Evolutionary conservation across 345 rosid genomes (phyloP).

Genomic region (Anacardium occidentale): DNA sequence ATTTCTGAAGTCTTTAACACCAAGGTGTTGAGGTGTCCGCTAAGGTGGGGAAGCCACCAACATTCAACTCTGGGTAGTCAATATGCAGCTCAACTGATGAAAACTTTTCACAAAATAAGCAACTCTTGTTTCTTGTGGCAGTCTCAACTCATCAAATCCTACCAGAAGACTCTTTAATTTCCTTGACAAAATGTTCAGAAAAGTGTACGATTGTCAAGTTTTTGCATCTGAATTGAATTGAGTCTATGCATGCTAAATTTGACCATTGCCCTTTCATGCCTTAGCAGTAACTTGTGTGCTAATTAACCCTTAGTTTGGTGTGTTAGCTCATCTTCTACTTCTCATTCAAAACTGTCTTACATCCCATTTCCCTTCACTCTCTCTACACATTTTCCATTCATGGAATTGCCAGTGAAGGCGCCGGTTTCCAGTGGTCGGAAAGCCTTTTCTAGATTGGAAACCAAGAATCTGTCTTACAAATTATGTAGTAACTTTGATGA

Average conservation of each 20-base stretch:
- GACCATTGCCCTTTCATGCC: conserved; percentile 10
- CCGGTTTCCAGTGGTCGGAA: conserved; percentile 41
- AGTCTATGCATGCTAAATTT: conserved; percentile 12
- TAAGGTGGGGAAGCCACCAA: conserved; percentile 31
- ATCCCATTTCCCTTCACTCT: conserved; percentile 18
- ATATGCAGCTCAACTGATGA: conserved; percentile 47
- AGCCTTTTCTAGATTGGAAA: conserved; percentile 48
- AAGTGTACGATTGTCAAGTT: conserved; percentile 3
- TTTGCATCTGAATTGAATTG: background rate
- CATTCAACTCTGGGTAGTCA: conserved; percentile 38
- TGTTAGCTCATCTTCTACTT: conserved; percentile 75
- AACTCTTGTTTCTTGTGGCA: conserved; percentile 23
- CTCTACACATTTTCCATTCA: conserved; percentile 27
- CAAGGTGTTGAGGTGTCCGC: conserved; percentile 25
- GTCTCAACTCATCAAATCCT: conserved; percentile 26
- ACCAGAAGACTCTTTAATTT: conserved; percentile 26
- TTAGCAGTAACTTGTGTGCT: conserved; percentile 21
- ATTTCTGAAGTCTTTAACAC: conserved; percentile 14
- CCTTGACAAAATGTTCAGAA: background rate
- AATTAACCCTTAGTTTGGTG: conserved; percentile 47
- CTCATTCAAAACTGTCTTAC: conserved; percentile 27
- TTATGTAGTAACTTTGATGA: conserved; percentile 44
- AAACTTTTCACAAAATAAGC: background rate
- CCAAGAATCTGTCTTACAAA: conserved; percentile 56
- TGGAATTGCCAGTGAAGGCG: conserved; percentile 67